These are phyloP conservation scores for Leptodontidium sp. DNA, from an alignment of 2,329 filamentous ascomycete species.

Conservation along the genomic window DNA sequence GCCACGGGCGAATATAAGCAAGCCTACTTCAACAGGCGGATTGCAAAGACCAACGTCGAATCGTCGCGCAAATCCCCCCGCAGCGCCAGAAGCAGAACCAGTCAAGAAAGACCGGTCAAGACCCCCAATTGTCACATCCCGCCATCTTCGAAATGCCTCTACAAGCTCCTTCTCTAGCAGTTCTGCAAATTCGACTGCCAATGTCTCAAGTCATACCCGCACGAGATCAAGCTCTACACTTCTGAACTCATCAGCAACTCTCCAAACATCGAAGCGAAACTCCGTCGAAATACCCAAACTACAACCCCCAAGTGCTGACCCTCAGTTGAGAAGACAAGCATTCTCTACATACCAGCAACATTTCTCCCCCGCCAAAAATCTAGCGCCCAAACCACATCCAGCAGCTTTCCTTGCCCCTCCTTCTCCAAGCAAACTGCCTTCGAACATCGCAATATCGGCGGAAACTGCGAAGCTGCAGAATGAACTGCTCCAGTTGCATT, in stretches of 20 bases:
- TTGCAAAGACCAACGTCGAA: constrained; percentile 40
- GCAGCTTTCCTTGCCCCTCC: constrained; percentile 65
- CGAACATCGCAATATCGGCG: constrained; percentile 65
- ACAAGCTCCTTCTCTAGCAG: constrained; percentile 32
- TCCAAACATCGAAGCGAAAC: constrained; percentile 35
- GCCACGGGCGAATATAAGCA: constrained; percentile 35
- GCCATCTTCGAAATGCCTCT: constrained; percentile 43
- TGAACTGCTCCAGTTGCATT: constrained; percentile 70
- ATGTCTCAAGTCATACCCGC: constrained; percentile 38
- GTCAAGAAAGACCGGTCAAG: constrained; percentile 43
- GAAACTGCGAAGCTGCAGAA: constrained; percentile 68
- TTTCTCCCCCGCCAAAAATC: constrained; percentile 69
- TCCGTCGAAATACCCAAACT: constrained; percentile 28
- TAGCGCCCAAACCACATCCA: constrained; percentile 68
- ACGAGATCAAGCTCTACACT: constrained; percentile 42
- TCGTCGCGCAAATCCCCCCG: constrained; percentile 27
- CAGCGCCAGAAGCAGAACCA: constrained; percentile 35
- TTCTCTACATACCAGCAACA: constrained; percentile 73
- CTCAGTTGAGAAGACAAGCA: constrained; percentile 39
- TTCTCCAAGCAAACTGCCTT: constrained; percentile 67
- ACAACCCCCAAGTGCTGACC: constrained; percentile 31
- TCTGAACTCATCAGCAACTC: constrained; percentile 33
- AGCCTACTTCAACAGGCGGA: constrained; percentile 31
- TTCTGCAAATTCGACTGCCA: constrained; percentile 16
- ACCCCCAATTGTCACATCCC: constrained; percentile 39